These are phyloP conservation scores for Daldinia concentrica DNA, from an alignment of 495 filamentous ascomycete species.

Conservation along the genomic window DNA sequence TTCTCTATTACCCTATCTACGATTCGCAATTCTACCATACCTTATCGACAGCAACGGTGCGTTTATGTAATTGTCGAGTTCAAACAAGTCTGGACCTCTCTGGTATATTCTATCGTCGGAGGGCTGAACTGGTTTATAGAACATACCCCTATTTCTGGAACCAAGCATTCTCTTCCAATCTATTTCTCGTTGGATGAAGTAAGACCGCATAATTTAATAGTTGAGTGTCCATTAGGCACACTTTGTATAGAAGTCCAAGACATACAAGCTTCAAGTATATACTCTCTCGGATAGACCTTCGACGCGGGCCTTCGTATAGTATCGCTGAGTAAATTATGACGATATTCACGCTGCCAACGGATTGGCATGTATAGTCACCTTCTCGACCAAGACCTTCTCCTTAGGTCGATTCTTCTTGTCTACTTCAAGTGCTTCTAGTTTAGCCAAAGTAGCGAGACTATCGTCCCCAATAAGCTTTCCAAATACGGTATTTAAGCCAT, in stretches of 20 bases:
- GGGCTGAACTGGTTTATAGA: too few relatives aligned
- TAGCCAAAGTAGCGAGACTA: conserved; percentile 73
- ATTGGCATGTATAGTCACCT: conserved; percentile 91
- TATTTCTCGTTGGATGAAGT: too few relatives aligned
- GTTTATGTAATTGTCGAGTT: too few relatives aligned
- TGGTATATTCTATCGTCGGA: too few relatives aligned
- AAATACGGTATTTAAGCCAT: conserved; percentile 94
- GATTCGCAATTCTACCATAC: too few relatives aligned
- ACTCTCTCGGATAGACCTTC: background rate
- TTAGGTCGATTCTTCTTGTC: conserved; percentile 91
- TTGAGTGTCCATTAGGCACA: too few relatives aligned
- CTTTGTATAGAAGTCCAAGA: background rate
- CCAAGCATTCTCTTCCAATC: too few relatives aligned
- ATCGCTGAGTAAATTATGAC: background rate
- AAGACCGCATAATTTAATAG: too few relatives aligned
- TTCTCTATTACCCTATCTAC: too few relatives aligned
- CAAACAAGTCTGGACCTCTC: too few relatives aligned
- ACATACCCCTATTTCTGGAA: too few relatives aligned
- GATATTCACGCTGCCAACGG: conserved; percentile 75
- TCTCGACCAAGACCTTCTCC: conserved; percentile 72
- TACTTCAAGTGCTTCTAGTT: conserved; percentile 78
- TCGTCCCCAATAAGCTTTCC: conserved; percentile 77
- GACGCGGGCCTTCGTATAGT: background rate
- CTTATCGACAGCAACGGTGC: too few relatives aligned
- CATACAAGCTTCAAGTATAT: background rate